These are phyloP conservation scores for Xylaria venustula DNA, from an alignment of 495 filamentous ascomycete species.

Conservation along the genomic window DNA sequence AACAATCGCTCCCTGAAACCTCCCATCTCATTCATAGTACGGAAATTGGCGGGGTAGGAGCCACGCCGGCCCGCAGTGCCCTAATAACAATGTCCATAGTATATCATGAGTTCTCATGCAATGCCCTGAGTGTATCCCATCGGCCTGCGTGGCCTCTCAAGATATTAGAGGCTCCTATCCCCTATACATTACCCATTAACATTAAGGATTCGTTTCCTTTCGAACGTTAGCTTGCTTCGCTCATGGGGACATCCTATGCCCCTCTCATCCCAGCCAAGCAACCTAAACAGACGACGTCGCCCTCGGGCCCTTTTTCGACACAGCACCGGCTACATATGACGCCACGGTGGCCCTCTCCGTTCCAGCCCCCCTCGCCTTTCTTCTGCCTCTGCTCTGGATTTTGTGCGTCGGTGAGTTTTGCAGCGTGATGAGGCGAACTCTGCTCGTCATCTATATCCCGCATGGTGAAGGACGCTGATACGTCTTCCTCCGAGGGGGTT, in stretches of 20 bases:
- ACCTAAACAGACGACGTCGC: constrained; percentile 47
- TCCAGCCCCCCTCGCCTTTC: constrained; percentile 27
- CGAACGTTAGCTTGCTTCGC: background rate
- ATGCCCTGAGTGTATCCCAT: too few relatives aligned
- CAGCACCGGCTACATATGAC: constrained; percentile 49
- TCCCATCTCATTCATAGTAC: background rate
- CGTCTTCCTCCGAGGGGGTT: constrained; percentile 13
- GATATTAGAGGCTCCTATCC: background rate
- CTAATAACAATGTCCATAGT: background rate
- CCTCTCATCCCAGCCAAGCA: constrained; percentile 43
- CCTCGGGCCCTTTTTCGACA: constrained; percentile 42
- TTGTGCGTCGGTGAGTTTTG: background rate
- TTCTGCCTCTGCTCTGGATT: constrained; percentile 12
- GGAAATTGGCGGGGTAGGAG: background rate
- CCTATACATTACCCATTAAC: background rate
- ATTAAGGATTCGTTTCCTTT: background rate
- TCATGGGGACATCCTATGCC: constrained; percentile 15
- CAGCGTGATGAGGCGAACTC: background rate
- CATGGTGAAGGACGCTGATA: constrained; percentile 39
- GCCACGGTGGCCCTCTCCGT: constrained; percentile 34
- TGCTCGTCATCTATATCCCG: constrained; percentile 33
- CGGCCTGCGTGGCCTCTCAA: background rate
- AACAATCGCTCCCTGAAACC: background rate
- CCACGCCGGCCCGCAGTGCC: background rate
- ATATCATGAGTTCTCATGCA: background rate